Evolutionary conservation across 139 green algal genomes (phyloP).

Genomic region (Chlamydomonas eustigma): DNA sequence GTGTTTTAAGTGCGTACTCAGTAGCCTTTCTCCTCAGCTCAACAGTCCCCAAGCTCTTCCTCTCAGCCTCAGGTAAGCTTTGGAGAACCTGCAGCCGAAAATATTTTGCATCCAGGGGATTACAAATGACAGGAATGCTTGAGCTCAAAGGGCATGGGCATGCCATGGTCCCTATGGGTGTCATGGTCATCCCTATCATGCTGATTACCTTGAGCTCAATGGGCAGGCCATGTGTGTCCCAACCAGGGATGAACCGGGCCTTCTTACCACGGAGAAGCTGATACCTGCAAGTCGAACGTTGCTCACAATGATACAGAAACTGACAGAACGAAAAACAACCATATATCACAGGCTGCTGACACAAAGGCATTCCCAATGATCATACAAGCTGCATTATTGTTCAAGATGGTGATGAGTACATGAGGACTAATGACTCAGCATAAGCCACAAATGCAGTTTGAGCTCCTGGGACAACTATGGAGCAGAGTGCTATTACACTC

Average conservation of each 20-base stretch:
- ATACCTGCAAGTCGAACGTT: slow-evolving; percentile 34
- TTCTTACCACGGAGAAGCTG: slow-evolving; percentile 65
- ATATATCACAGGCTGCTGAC: neutral
- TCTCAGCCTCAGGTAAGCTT: slow-evolving; percentile 46
- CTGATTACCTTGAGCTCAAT: slow-evolving; percentile 99
- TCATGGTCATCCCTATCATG: neutral
- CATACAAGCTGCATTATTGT: too few relatives aligned
- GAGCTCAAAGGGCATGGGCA: neutral
- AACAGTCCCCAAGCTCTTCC: slow-evolving; percentile 49
- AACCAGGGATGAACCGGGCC: slow-evolving; percentile 88
- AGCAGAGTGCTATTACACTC: neutral
- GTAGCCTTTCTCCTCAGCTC: slow-evolving; percentile 80
- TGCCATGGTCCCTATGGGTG: neutral
- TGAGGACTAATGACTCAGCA: too few relatives aligned
- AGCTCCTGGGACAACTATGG: too few relatives aligned
- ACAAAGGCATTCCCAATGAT: neutral
- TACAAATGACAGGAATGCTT: neutral
- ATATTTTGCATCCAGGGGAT: neutral
- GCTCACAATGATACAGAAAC: neutral
- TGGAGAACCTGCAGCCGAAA: slow-evolving; percentile 71
- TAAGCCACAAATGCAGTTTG: too few relatives aligned
- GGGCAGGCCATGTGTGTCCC: slow-evolving; percentile 97
- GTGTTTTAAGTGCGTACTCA: slow-evolving; percentile 83
- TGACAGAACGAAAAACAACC: neutral
- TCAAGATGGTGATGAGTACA: too few relatives aligned